These are phyloP conservation scores for Phragmites australis DNA, from an alignment of 176 grass and related monocot genomes.

Conservation along the genomic window DNA sequence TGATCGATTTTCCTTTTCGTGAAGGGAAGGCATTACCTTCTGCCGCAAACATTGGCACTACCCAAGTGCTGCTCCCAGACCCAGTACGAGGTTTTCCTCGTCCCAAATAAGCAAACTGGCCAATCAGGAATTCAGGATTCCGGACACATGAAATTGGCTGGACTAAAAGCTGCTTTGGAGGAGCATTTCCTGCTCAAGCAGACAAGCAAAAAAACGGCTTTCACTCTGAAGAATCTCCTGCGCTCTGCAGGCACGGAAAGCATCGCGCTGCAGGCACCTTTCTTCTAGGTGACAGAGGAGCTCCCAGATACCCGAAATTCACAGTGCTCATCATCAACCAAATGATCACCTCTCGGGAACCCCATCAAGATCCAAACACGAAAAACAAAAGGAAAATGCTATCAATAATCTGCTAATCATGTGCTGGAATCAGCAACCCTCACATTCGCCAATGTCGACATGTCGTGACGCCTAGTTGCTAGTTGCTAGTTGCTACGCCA, in stretches of 20 bases:
- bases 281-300: neutral
- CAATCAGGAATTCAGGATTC: neutral
- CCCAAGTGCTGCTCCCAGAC: too few species aligned
- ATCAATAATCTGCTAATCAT: conserved; percentile 27
- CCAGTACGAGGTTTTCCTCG: neutral
- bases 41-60: neutral
- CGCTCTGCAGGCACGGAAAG: neutral
- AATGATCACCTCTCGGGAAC: conserved; percentile 4
- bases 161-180: neutral
- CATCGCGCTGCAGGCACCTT: neutral
- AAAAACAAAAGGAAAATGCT: neutral
- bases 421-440: neutral
- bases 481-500: neutral
- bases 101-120: neutral
- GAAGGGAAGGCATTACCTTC: neutral
- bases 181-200: neutral
- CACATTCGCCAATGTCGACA: too few species aligned
- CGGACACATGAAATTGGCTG: neutral
- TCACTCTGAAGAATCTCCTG: neutral
- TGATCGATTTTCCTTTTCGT: neutral
- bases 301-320: neutral
- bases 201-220: neutral
- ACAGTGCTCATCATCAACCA: neutral
- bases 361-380: conserved; percentile 1
- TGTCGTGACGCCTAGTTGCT: neutral